A percentile compares a stretch with the other conserved stretches of the same genome.
Conservation (phyloP, 2,329 filamentous ascomycete genomes). For the Exophiala sp. region DNA sequence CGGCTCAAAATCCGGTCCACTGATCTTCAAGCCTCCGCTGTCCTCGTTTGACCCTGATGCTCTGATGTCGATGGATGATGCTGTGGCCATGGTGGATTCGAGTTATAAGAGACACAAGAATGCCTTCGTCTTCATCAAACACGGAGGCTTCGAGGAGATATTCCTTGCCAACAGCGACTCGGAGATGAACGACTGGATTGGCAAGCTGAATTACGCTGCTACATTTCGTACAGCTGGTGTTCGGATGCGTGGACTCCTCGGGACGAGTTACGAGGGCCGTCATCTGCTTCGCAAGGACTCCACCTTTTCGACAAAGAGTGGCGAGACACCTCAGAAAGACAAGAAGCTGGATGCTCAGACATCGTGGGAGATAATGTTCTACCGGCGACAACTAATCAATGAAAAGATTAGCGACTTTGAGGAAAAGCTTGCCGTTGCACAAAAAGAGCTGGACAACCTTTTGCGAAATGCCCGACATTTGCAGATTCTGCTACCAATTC, state of each 20-base stretch:
- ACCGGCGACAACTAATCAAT: conserved; percentile 73
- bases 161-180: conserved; percentile 83
- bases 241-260: conserved; percentile 79
- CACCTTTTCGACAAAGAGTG: conserved; percentile 50
- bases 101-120: conserved; percentile 92
- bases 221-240: conserved; percentile 90
- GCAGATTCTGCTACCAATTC: conserved; percentile 80
- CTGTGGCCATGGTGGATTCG: conserved; percentile 78
- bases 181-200: conserved; percentile 95
- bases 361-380: conserved; percentile 76
- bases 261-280: conserved; percentile 79
- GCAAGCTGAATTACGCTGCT: conserved; percentile 91
- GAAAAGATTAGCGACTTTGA: conserved; percentile 79
- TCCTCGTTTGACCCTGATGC: conserved; percentile 90
- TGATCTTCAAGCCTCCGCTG: conserved; percentile 85
- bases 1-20: conserved; percentile 66
- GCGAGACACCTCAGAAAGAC: conserved; percentile 47
- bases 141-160: conserved; percentile 80
- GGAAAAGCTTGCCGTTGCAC: conserved; percentile 64
- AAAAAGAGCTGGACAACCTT: conserved; percentile 75
- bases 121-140: conserved; percentile 83
- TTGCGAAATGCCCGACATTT: conserved; percentile 86
- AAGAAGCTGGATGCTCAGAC: conserved; percentile 60
- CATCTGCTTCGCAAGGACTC: conserved; percentile 61
- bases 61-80: conserved; percentile 86